A percentile compares a stretch with the other conserved stretches of the same genome.
These are phyloP conservation scores for Suhomyces sp. DNA, from an alignment of 805 yeast genomes.

Conservation along the genomic window DNA sequence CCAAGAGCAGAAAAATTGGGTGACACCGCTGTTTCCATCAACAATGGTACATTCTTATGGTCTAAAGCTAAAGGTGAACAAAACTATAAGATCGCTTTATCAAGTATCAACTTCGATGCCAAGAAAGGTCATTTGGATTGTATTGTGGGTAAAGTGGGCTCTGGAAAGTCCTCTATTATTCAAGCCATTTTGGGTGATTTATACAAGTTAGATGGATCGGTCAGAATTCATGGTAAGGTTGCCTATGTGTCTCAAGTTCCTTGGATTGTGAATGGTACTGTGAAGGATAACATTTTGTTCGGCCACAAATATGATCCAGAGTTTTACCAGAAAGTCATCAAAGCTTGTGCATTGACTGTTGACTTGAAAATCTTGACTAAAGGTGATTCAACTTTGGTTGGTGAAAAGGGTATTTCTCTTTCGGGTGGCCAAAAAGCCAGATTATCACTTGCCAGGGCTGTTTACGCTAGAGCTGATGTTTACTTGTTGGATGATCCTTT, in stretches of 20 bases:
- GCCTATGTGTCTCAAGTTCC: conserved; percentile 94
- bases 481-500: conserved; percentile 88
- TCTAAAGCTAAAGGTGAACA: conserved; percentile 59
- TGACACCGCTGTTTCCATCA: conserved; percentile 62
- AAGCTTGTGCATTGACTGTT: conserved; percentile 81
- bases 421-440: conserved; percentile 99
- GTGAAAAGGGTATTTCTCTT: conserved; percentile 94
- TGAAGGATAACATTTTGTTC: conserved; percentile 85
- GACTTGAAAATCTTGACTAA: conserved; percentile 81
- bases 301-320: conserved; percentile 81
- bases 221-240: conserved; percentile 66
- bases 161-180: conserved; percentile 82
- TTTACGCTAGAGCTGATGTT: conserved; percentile 89
- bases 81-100: conserved; percentile 61
- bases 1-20: conserved; percentile 53
- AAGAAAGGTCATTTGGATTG: conserved; percentile 78
- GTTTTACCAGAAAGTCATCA: conserved; percentile 75
- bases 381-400: conserved; percentile 90
- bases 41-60: conserved; percentile 75
- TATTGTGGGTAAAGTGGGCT: conserved; percentile 85
- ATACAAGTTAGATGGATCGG: conserved; percentile 70
- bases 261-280: conserved; percentile 96
- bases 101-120: conserved; percentile 59
- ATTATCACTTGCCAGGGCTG: conserved; percentile 91
- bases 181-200: conserved; percentile 82